Evolutionary conservation across 495 filamentous ascomycete species (phyloP).

Genomic region (Chlorociboria aeruginascens): DNA sequence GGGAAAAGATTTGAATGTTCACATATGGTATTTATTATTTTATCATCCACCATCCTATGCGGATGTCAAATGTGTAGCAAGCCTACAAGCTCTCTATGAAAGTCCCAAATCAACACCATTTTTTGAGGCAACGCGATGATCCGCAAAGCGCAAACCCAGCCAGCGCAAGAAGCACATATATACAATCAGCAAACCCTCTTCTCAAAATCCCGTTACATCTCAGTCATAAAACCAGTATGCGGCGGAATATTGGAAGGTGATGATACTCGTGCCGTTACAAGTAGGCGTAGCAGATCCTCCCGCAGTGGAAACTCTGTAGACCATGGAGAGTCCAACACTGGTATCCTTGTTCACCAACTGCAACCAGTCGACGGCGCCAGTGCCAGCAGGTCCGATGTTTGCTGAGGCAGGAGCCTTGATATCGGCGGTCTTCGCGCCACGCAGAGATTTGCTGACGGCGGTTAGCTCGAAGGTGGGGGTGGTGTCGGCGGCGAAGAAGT

Average conservation of each 20-base stretch:
- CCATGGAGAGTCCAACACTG: conserved; percentile 35
- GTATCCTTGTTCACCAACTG: conserved; percentile 36
- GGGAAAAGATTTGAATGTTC: too few species aligned
- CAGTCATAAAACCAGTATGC: conserved; percentile 59
- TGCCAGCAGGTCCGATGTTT: conserved; percentile 27
- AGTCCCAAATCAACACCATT: too few species aligned
- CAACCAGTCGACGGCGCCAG: conserved; percentile 55
- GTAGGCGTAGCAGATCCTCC: conserved; percentile 45
- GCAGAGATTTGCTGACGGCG: conserved; percentile 27
- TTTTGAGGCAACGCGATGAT: too few species aligned
- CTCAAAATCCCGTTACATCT: not conserved
- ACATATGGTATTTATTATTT: too few species aligned
- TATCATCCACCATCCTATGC: too few species aligned
- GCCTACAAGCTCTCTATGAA: too few species aligned
- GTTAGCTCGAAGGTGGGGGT: conserved; percentile 49
- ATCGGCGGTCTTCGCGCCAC: conserved; percentile 31
- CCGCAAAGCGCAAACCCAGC: too few species aligned
- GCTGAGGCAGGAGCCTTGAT: conserved; percentile 38
- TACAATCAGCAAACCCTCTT: not conserved
- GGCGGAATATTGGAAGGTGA: conserved; percentile 50
- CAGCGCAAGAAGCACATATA: too few species aligned
- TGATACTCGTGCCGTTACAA: conserved; percentile 24
- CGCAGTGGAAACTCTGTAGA: conserved; percentile 58
- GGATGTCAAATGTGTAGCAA: too few species aligned
- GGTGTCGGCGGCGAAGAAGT: conserved; percentile 46